A percentile compares a stretch with the other conserved stretches of the same genome.
Evolutionary conservation across 495 filamentous ascomycete species (phyloP).

Genomic region (Jackrogersella minutella): DNA sequence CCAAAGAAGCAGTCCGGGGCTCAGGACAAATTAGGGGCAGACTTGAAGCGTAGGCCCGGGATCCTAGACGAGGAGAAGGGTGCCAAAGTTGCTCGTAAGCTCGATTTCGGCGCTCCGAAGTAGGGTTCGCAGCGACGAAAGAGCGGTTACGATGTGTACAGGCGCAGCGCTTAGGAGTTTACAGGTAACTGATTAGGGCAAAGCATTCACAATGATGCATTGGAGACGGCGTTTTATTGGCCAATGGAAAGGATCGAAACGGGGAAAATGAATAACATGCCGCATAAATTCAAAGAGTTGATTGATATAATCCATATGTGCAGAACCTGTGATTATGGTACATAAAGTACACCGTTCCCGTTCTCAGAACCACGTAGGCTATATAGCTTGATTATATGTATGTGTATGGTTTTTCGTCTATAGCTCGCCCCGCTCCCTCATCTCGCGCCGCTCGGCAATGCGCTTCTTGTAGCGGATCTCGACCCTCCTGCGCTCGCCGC

Average conservation of each 20-base stretch:
- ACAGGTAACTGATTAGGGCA: background rate
- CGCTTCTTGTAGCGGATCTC: conserved; percentile 73
- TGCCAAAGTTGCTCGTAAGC: conserved; percentile 80
- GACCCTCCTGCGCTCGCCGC: conserved; percentile 87
- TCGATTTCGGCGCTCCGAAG: conserved; percentile 78
- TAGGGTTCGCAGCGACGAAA: conserved; percentile 41
- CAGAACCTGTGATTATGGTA: conserved; percentile 31
- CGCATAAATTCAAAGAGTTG: background rate
- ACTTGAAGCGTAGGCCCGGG: conserved; percentile 82
- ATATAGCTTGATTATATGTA: background rate
- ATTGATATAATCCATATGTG: conserved; percentile 3
- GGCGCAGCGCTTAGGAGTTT: conserved; percentile 27
- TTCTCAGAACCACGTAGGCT: background rate
- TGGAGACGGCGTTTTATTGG: no score
- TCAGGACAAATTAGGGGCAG: conserved; percentile 79
- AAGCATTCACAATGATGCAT: no score
- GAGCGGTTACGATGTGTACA: background rate
- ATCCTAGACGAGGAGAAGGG: conserved; percentile 69
- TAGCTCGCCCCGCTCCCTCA: conserved; percentile 47
- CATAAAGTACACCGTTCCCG: conserved; percentile 36
- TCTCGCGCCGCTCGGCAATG: conserved; percentile 57
- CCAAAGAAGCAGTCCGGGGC: conserved; percentile 69
- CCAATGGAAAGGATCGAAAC: background rate
- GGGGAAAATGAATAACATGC: no score
- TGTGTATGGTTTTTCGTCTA: conserved; percentile 7